phyloP scores from a whole-genome alignment of 2,329 filamentous ascomycete species.

The Talaromyces atroroseus region DNA sequence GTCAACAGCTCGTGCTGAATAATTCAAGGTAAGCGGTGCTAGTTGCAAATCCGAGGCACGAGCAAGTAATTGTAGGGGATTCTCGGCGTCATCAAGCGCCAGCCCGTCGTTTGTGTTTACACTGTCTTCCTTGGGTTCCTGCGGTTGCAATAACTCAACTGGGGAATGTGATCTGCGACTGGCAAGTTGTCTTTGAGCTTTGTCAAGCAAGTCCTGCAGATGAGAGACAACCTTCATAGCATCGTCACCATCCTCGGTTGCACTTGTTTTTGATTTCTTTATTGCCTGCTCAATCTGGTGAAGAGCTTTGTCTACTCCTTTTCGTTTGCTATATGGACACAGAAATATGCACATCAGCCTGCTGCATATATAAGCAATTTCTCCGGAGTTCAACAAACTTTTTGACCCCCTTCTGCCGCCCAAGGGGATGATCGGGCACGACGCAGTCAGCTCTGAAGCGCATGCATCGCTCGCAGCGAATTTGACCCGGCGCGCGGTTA shows the following conservation, averaged over 20 bases:
- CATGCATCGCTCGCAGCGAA: slow-evolving; percentile 57
- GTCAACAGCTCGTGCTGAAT: slow-evolving; percentile 38
- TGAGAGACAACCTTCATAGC: slow-evolving; percentile 38
- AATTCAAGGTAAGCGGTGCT: slow-evolving; percentile 32
- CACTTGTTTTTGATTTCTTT: slow-evolving; percentile 45
- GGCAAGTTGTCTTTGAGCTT: slow-evolving; percentile 38
- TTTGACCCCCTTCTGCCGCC: slow-evolving; percentile 69
- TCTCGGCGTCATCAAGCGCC: slow-evolving; percentile 67
- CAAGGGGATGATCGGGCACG: slow-evolving; percentile 67
- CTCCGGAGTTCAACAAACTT: slow-evolving; percentile 47
- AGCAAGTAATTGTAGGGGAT: slow-evolving; percentile 66
- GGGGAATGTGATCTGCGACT: slow-evolving; percentile 15
- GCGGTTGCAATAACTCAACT: slow-evolving; percentile 20
- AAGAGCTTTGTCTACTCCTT: slow-evolving; percentile 67
- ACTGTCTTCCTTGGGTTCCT: slow-evolving; percentile 16
- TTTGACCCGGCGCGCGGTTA: slow-evolving; percentile 49
- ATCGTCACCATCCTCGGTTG: slow-evolving; percentile 33
- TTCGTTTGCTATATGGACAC: slow-evolving; percentile 56
- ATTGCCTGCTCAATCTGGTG: slow-evolving; percentile 68
- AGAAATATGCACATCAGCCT: not conserved
- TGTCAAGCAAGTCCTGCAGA: slow-evolving; percentile 48
- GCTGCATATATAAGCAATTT: not conserved
- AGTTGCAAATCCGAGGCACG: slow-evolving; percentile 64
- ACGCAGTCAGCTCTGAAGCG: slow-evolving; percentile 58
- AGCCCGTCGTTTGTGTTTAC: slow-evolving; percentile 47